Evolutionary conservation across 345 rosid species (phyloP), one percentile per base, ranked within the genome.

Genomic region (Eucalyptus curtisii): DNA sequence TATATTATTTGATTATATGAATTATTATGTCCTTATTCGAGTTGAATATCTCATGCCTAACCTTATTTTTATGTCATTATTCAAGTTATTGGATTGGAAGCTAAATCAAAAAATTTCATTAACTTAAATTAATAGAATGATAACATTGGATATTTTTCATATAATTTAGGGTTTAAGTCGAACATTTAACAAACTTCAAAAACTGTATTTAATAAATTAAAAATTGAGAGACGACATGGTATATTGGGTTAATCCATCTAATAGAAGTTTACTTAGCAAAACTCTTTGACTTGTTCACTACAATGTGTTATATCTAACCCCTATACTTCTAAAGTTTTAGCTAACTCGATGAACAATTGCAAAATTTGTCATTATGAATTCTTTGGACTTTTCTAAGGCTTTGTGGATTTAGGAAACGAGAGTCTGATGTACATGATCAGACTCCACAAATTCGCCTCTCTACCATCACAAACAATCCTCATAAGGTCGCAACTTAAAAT

Each of bases 181-280:
- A 37, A 9, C 25, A 68, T 17, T 17, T 10, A 37, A 37, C 14
- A 5, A 68, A 40, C 3, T 76, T 76, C 5, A 76, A 10, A 2
- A 22, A 40, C 0, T 22, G 0, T 11, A 11, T 76, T 37, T 4
- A 76, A 19, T 4, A 76, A 76, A 76, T 20, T 76, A 76, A 76
- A 76, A 37, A 6, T 10, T 10, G 3, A 20, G 3, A 10, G 2
- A 10, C 5, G 47, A 3, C 5, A 20, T 76, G 7, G 1, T 0
- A 37, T 2, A 20, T 76, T 40, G 47, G 8, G 5, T 55, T 24
- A 55, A 55, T 1, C 30, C 61, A 22, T 53, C 42, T 37, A 71
- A 37, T 71, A 37, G 3, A 37, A 37, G 15, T 71, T 71, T 37
- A 71, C 5, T 37, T 71, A 37, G 45, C 27, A 71, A 20, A 71